Conservation (phyloP, 2,329 filamentous ascomycete genomes). For the Fusarium avenaceum region DNA sequence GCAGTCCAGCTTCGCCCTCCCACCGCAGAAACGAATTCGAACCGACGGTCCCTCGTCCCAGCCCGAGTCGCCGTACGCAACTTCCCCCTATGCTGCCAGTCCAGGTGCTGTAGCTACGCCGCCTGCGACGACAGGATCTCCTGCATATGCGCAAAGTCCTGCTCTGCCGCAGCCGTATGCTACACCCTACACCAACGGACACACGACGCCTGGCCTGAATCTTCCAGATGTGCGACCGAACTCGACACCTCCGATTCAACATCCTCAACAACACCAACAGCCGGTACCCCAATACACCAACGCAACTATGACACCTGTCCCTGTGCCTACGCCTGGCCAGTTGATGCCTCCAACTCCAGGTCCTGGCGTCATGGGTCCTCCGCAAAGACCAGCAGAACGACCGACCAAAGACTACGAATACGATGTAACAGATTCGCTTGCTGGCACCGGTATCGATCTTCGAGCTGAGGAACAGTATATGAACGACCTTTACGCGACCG, state of each 20-base stretch:
- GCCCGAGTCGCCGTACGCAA: slow-evolving; percentile 72
- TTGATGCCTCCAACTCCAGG: slow-evolving; percentile 46
- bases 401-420: slow-evolving; percentile 74
- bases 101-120: slow-evolving; percentile 60
- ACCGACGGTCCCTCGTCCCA: slow-evolving; percentile 76
- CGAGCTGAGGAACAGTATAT: slow-evolving; percentile 88
- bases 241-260: slow-evolving; percentile 52
- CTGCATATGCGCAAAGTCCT: slow-evolving; percentile 54
- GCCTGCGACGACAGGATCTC: slow-evolving; percentile 55
- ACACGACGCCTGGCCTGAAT: slow-evolving; percentile 53
- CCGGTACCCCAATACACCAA: slow-evolving; percentile 48
- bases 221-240: slow-evolving; percentile 54
- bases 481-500: slow-evolving; percentile 73
- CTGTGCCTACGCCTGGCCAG: slow-evolving; percentile 43
- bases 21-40: slow-evolving; percentile 75
- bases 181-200: slow-evolving; percentile 57
- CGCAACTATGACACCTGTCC: slow-evolving; percentile 46
- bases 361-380: slow-evolving; percentile 65
- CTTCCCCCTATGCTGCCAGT: slow-evolving; percentile 64
- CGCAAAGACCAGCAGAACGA: slow-evolving; percentile 72
- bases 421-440: slow-evolving; percentile 86
- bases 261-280: slow-evolving; percentile 48
- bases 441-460: slow-evolving; percentile 87
- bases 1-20: slow-evolving; percentile 68
- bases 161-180: slow-evolving; percentile 52